Base-by-base conservation (phyloP, 1,139 yeast genomes). In the Candida sp. region DNA sequence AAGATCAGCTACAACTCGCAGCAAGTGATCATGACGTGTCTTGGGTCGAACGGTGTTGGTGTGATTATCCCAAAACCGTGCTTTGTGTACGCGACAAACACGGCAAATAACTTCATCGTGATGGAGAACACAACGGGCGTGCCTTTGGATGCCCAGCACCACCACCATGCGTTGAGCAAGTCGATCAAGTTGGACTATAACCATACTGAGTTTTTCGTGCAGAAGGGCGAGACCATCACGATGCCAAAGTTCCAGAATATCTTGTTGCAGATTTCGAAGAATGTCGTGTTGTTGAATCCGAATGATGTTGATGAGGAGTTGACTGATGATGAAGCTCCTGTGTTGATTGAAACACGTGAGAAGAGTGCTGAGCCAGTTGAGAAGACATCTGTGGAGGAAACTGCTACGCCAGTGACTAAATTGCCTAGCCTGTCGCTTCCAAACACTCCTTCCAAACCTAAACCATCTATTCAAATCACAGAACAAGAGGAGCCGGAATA, bases 41-140 rank as follows among this genome's bases (percentile, higher is more conserved):
- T 83, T 53, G 96, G 96, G 1, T 80, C 83, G 70, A 89, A 89
- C 61, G 96, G 96, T 4, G 69, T 86, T 52, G 82, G 81, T 23
- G 78, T 88, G 34, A 75, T 81, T 8, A 78, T 88, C 45, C 93
- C 93, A 1, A 69, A 69, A 50, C 64, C 75, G 17, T 77, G 81
- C 54, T 63, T 63, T 31, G 77, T 76, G 6, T 63, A 62, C 51
- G 51, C 46, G 12, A 67, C 70, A 22, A 60, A 72, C 12, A 62
- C 63, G 38, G 50, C 56, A 5, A 63, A 72, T 50, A 63, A 61
- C 31, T 81, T 70, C 50, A 63, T 68, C 34, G 63, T 71, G 35
- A 58, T 65, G 49, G 80, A 74, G 50, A 68, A 71, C 49, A 61
- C 61, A 7, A 53, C 63, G 2, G 67, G 65, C 4, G 58, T 54